A percentile compares a stretch with the other conserved stretches of the same genome.
Evolutionary conservation across 495 filamentous ascomycete species (phyloP).

Genomic region (Xylaria intraflava): DNA sequence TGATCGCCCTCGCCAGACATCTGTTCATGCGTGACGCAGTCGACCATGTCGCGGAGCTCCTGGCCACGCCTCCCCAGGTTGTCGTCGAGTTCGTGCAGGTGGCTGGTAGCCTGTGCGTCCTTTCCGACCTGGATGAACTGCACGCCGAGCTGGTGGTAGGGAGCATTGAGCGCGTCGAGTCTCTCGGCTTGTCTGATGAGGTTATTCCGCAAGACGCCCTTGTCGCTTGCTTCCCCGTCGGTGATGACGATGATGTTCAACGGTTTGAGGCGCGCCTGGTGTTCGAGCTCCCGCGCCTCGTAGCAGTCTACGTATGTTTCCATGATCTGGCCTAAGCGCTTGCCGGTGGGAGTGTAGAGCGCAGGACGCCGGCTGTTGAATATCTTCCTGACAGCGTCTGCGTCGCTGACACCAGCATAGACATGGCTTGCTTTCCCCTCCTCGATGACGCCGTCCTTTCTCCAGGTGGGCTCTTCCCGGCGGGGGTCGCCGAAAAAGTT

Average conservation of each 20-base stretch:
- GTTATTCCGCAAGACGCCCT: constrained; percentile 50
- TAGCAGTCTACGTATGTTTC: constrained; percentile 54
- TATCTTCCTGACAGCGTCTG: constrained; percentile 52
- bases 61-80: constrained; percentile 45
- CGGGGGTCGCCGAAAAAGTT: not conserved
- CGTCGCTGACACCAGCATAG: constrained; percentile 53
- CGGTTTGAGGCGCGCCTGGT: constrained; percentile 51
- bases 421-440: constrained; percentile 28
- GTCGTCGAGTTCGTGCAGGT: constrained; percentile 74
- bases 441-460: not conserved
- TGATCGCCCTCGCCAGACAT: constrained; percentile 27
- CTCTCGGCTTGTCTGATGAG: constrained; percentile 61
- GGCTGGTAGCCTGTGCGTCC: constrained; percentile 53
- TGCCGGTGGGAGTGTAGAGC: constrained; percentile 70
- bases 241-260: constrained; percentile 96
- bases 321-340: constrained; percentile 65
- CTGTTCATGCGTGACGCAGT: constrained; percentile 73
- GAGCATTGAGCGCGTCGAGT: constrained; percentile 65
- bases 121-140: constrained; percentile 96
- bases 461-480: not conserved
- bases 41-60: constrained; percentile 79
- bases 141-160: constrained; percentile 82
- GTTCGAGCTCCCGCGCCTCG: constrained; percentile 27
- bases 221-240: constrained; percentile 80
- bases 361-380: constrained; percentile 59